Evolutionary conservation across 1,139 yeast genomes (phyloP).

Genomic region (Hanseniaspora gamundiae): DNA sequence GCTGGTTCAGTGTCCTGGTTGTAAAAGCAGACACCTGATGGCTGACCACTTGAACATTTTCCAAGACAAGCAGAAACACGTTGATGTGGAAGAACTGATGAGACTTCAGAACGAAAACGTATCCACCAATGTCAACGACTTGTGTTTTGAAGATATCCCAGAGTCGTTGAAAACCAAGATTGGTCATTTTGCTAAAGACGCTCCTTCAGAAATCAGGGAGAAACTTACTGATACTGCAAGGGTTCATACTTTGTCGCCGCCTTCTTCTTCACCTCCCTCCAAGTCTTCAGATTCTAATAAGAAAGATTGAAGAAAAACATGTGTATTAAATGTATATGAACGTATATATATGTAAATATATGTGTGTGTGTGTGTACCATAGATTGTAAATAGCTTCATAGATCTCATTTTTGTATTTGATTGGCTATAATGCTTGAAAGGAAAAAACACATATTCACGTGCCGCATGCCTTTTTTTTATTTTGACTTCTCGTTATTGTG

Average conservation of each 20-base stretch:
- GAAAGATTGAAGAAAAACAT: no score
- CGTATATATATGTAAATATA: no score
- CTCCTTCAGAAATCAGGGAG: conserved; percentile 30
- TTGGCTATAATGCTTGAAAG: no score
- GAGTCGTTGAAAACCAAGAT: conserved; percentile 41
- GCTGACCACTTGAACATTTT: conserved; percentile 87
- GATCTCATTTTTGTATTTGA: no score
- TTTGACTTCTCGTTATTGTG: no score
- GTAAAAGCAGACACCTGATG: conserved; percentile 77
- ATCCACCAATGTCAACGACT: conserved; percentile 46
- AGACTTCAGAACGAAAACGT: conserved; percentile 65
- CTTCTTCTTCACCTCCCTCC: no score
- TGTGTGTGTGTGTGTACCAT: no score
- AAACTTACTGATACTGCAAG: background rate
- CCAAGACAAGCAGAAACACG: conserved; percentile 42
- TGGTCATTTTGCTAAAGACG: conserved; percentile 52
- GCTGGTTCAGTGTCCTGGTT: conserved; percentile 82
- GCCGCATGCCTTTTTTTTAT: no score
- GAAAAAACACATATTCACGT: no score
- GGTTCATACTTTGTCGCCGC: background rate
- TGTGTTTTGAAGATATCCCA: conserved; percentile 65
- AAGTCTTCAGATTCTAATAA: background rate
- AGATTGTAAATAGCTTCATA: no score
- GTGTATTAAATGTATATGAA: no score
- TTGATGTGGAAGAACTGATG: conserved; percentile 73